Percentiles rank a stretch among this genome's conserved stretches.
Conservation (phyloP, 176 grass and related monocot genomes). For the Poa annua region DNA sequence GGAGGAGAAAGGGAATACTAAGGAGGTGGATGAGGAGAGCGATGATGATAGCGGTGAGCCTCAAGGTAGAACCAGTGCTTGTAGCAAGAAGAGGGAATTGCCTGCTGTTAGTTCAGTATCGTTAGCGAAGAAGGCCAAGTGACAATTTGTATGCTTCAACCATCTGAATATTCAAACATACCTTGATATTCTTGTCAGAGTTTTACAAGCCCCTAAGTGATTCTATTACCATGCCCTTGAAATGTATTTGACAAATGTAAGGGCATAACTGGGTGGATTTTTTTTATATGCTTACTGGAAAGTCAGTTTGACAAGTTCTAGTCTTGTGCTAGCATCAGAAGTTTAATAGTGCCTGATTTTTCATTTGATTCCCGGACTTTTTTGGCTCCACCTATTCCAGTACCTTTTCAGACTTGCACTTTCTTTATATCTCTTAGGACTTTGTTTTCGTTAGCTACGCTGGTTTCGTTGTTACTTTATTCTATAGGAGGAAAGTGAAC, state of each 20-base stretch:
- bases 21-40: constrained; percentile 42
- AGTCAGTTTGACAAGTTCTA: background rate
- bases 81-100: constrained; percentile 62
- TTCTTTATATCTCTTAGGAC: background rate
- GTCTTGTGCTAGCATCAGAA: background rate
- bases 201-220: background rate
- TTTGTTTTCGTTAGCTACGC: background rate
- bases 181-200: background rate
- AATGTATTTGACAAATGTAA: constrained; percentile 30
- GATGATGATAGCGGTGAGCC: constrained; percentile 62
- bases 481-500: background rate
- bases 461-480: constrained; percentile 12
- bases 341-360: background rate
- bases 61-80: constrained; percentile 81
- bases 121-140: constrained; percentile 62
- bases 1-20: constrained; percentile 44
- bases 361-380: background rate
- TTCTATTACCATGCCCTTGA: constrained; percentile 7
- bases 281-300: constrained; percentile 11
- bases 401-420: background rate
- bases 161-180: background rate
- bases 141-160: constrained; percentile 17
- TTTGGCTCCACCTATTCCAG: background rate
- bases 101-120: constrained; percentile 43
- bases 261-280: constrained; percentile 16